Conservation (phyloP, 2,329 filamentous ascomycete species). For the Emmonsiellopsis sp. region DNA sequence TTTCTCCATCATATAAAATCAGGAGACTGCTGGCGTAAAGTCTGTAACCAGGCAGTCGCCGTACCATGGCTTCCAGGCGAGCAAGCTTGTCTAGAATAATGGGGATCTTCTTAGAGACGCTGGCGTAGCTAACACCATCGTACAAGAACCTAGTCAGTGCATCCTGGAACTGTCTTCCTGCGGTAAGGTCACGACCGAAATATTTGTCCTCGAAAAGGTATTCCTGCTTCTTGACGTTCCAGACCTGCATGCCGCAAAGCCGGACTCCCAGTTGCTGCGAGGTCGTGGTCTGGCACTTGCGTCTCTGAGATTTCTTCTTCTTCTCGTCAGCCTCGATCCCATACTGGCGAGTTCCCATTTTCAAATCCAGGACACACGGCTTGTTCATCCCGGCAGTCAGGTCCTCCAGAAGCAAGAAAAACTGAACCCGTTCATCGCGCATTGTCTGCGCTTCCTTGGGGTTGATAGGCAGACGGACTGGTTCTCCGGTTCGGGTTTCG, state of each 20-base stretch:
- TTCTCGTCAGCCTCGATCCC: constrained; percentile 84
- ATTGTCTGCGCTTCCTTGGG: constrained; percentile 61
- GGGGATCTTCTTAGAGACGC: constrained; percentile 79
- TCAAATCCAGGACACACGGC: constrained; percentile 92
- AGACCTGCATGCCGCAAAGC: constrained; percentile 92
- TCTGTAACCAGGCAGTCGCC: constrained; percentile 70
- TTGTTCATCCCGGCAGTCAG: constrained; percentile 93
- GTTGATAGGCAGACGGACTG: constrained; percentile 49
- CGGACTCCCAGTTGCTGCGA: constrained; percentile 85
- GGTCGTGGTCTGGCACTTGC: constrained; percentile 87
- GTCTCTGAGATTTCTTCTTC: constrained; percentile 84
- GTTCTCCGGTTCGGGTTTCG: constrained; percentile 12
- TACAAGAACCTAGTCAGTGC: constrained; percentile 85
- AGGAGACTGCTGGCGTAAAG: constrained; percentile 93
- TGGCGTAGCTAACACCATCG: constrained; percentile 71
- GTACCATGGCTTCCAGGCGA: constrained; percentile 73
- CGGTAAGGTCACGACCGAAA: constrained; percentile 79
- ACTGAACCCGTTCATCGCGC: constrained; percentile 60
- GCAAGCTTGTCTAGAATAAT: constrained; percentile 74
- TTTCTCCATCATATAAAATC: constrained; percentile 88
- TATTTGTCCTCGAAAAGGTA: constrained; percentile 99
- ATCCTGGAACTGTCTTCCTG: constrained; percentile 77
- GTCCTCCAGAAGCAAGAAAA: constrained; percentile 88
- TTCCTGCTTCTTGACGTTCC: constrained; percentile 72
- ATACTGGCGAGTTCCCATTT: constrained; percentile 97